Evolutionary conservation across 129 eudicot species (phyloP).

Genomic region (Flaveria linearis): DNA sequence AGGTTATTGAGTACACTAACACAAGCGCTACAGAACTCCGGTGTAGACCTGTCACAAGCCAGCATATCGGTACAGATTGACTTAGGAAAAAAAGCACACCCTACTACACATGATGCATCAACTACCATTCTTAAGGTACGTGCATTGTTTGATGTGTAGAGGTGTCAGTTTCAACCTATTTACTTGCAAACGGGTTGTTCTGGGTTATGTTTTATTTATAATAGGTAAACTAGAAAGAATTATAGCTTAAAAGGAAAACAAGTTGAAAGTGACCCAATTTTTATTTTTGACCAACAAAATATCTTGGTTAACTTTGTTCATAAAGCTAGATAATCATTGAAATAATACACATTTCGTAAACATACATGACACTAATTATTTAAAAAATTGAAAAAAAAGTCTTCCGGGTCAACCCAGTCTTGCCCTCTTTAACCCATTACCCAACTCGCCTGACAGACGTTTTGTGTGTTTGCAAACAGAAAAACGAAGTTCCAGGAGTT

Average conservation of each 20-base stretch:
- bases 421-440: background rate
- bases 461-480: conserved; percentile 35
- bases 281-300: background rate
- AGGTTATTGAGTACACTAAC: conserved; percentile 44
- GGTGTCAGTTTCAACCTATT: background rate
- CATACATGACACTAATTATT: background rate
- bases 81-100: conserved; percentile 37
- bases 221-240: background rate
- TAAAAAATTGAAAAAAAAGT: background rate
- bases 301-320: background rate
- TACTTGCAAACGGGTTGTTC: too few species aligned
- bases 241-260: background rate
- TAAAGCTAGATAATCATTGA: background rate
- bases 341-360: too few species aligned
- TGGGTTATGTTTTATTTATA: background rate
- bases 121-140: conserved; percentile 54
- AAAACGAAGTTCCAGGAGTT: conserved; percentile 31
- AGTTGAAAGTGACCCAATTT: background rate
- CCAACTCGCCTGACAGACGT: background rate
- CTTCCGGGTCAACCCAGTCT: background rate
- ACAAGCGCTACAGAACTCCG: conserved; percentile 38
- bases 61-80: conserved; percentile 41
- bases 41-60: conserved; percentile 44
- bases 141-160: background rate
- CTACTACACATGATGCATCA: conserved; percentile 43